Base-by-base conservation (phyloP, 805 yeast species). In the Huiozyma naganishii region DNA sequence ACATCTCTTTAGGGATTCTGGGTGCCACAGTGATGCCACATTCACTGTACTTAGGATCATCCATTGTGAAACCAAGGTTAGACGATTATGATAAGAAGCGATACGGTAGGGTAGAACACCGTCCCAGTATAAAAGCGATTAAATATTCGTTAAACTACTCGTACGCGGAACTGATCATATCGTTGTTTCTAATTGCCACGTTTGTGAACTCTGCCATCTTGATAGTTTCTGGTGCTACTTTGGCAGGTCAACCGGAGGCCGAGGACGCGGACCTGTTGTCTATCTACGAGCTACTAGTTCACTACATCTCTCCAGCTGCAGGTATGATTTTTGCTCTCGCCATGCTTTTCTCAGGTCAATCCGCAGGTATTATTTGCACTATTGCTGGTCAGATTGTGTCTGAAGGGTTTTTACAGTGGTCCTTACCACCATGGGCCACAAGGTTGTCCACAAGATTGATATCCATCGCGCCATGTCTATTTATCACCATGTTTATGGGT, bases 11-110 rank as follows among this genome's bases (percentile, higher is more conserved):
- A 51, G 95, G 95, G 27, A 84, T 88, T 40, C 69, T 87, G 43
- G 96, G 96, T 27, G 95, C 96, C 8, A 88, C 95, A 0, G 95
- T 88, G 27, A 88, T 88, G 96, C 96, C 96, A 1, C 95, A 88
- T 57, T 80, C 89, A 1, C 66, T 88, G 41, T 86, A 83, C 54
- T 66, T 88, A 44, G 95, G 95, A 1, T 82, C 92, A 0, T 90
- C 92, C 6, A 67, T 88, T 41, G 96, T 87, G 6, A 94, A 87
- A 59, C 84, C 95, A 27, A 73, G 96, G 50, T 67, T 88, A 37
- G 72, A 73, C 51, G 95, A 85, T 29, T 87, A 69, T 53, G 96
- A 88, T 59, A 52, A 71, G 3, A 70, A 73, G 45, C 68, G 76
- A 48, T 79, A 80, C 29, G 70, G 67, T 29, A 61, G 64, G 32